Base-by-base conservation (phyloP, 345 rosid species). In the Mercurialis annua region DNA sequence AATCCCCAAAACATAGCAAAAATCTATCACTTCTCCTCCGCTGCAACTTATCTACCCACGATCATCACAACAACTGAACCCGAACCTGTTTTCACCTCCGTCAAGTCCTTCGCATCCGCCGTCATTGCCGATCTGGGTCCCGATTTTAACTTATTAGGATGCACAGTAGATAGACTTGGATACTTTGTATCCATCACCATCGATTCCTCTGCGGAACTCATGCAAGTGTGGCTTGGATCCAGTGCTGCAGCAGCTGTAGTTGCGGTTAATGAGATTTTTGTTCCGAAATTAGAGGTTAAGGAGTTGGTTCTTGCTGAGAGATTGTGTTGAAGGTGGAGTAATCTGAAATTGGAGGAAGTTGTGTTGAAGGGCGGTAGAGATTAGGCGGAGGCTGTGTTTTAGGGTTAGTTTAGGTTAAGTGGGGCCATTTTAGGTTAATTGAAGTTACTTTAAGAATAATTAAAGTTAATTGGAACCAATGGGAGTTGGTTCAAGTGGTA, bases 191-290 rank as follows among this genome's bases (percentile, higher is more conserved):
- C 81, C 29, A 72, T 87, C 69, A 78, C 86, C 36, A 67, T 92
- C 16, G 97, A 92, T 56, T 81, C 90, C 6, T 29, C 80, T 0
- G 95, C 6, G 92, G 95, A 10, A 58, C 82, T 10, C 71, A 82
- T 10, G 65, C 81, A 31, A 17, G 38, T 11, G 89, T 30, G 96
- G 98, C 1, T 83, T 88, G 15, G 97, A 93, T 97, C 98, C 0
- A 88, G 96, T 47, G 96, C 98, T 11, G 97, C 97, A 0, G 98
- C 97, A 1, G 95, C 97, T 2, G 90, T 90, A 2, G 92, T 87
- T 2, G 96, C 98, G 0, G 93, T 90, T 48, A 90, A 90, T 55
- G 98, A 88, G 79, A 76, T 88, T 31, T 92, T 84, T 18, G 97
- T 93, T 0, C 62, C 81, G 50, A 85, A 75, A 49, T 64, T 90